A percentile compares a stretch with the other conserved stretches of the same genome.
Conservation (phyloP, 768 basidiomycete genomes). For the Thelephora ganbajun region DNA sequence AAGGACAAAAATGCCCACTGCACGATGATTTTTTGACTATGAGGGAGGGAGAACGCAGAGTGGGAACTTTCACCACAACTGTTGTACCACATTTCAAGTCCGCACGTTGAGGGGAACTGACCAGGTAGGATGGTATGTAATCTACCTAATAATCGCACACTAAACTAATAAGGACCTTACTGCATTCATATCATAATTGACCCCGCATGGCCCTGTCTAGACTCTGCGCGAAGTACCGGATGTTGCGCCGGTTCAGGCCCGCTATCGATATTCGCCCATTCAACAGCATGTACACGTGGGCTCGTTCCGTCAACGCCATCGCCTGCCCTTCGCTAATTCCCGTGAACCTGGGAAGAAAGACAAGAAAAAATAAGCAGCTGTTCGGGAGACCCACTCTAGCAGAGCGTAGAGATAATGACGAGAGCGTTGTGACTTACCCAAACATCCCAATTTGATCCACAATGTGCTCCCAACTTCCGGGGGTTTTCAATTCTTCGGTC, state of each 20-base stretch:
- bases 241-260: conserved; percentile 68
- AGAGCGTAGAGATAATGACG: background rate
- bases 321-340: conserved; percentile 60
- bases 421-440: conserved; percentile 36
- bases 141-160: no score
- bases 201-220: conserved; percentile 56
- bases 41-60: no score
- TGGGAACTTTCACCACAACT: no score
- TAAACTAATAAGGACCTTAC: no score
- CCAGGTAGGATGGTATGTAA: no score
- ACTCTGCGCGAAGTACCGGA: conserved; percentile 56
- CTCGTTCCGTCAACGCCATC: conserved; percentile 50
- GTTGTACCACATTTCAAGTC: no score
- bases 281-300: conserved; percentile 72
- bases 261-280: conserved; percentile 95
- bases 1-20: no score
- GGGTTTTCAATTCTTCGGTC: conserved; percentile 69
- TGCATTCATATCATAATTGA: conserved; percentile 13
- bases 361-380: background rate
- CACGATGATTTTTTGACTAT: no score
- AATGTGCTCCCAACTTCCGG: conserved; percentile 95
- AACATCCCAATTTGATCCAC: conserved; percentile 96
- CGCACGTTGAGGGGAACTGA: no score
- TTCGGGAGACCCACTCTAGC: background rate
- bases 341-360: conserved; percentile 33